These are phyloP conservation scores for Globisporangium apiculatum DNA, from an alignment of 352 stramenopile genomes.

Conservation along the genomic window DNA sequence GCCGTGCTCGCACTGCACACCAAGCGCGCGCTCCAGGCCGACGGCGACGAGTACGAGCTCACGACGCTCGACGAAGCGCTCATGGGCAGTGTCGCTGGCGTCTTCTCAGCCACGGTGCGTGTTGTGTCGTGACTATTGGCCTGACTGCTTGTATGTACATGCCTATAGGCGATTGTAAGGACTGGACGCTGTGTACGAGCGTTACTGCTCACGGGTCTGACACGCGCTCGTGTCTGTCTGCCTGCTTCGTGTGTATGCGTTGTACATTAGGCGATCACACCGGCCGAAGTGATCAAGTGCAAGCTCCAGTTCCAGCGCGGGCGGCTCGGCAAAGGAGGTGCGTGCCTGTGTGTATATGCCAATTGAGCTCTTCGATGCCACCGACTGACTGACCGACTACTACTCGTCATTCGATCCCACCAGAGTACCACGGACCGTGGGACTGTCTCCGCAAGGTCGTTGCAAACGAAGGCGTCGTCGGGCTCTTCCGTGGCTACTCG, in stretches of 20 bases:
- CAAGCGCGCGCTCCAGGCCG: conserved; percentile 21
- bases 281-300: conserved; percentile 83
- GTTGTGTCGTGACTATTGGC: not conserved
- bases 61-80: conserved; percentile 78
- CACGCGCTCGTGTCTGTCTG: not conserved
- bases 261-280: conserved; percentile 59
- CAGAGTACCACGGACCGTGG: conserved; percentile 54
- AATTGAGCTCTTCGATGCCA: not conserved
- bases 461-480: conserved; percentile 47
- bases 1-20: conserved; percentile 52
- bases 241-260: conserved; percentile 1
- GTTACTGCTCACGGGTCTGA: not conserved
- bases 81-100: conserved; percentile 69
- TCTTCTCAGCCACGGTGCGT: conserved; percentile 79
- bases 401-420: not conserved
- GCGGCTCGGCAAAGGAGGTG: conserved; percentile 51
- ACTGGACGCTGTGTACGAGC: not conserved
- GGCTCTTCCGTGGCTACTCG: conserved; percentile 77
- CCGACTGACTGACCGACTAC: not conserved
- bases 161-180: no score
- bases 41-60: conserved; percentile 48
- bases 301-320: conserved; percentile 77
- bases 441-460: conserved; percentile 67
- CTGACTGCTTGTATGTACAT: not conserved
- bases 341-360: conserved; percentile 5